Evolutionary conservation across 1,284 basidiomycete genomes (phyloP).

Genomic region (Xerocomus amazonicus): DNA sequence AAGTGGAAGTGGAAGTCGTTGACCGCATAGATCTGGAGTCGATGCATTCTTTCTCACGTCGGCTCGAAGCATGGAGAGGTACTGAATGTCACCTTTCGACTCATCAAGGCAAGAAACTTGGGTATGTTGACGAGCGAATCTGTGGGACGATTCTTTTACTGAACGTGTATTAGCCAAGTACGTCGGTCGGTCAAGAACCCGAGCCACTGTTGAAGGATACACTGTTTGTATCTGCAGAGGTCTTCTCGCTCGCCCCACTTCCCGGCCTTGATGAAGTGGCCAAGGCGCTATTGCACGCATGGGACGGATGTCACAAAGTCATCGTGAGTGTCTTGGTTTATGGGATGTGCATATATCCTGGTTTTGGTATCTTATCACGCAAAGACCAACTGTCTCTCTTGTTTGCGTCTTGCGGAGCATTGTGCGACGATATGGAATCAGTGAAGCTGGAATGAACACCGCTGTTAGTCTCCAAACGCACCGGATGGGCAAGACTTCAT

Average conservation of each 20-base stretch:
- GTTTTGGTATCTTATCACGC: constrained; percentile 3
- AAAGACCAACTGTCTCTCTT: constrained; percentile 54
- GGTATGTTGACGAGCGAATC: constrained; percentile 10
- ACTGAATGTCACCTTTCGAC: constrained; percentile 21
- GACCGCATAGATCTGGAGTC: background rate
- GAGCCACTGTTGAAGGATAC: constrained; percentile 23
- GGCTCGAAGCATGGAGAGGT: constrained; percentile 8
- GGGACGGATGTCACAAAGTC: constrained; percentile 57
- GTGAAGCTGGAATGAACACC: constrained; percentile 33
- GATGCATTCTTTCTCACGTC: constrained; percentile 12
- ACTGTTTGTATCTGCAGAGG: constrained; percentile 33
- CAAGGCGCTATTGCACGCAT: constrained; percentile 51
- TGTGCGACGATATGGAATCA: constrained; percentile 48
- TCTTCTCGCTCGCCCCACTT: constrained; percentile 53
- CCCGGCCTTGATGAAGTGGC: constrained; percentile 54
- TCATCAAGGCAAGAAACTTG: constrained; percentile 19
- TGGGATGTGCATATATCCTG: background rate
- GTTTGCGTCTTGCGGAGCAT: constrained; percentile 49
- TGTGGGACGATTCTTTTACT: background rate
- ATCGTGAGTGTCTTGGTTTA: constrained; percentile 45
- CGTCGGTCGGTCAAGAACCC: constrained; percentile 21
- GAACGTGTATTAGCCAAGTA: constrained; percentile 10
- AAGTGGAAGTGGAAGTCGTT: background rate
- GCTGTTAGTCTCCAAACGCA: constrained; percentile 6
- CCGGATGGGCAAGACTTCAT: constrained; percentile 39